Base-by-base conservation (phyloP, 345 rosid species). In the Iberis pinnata region DNA sequence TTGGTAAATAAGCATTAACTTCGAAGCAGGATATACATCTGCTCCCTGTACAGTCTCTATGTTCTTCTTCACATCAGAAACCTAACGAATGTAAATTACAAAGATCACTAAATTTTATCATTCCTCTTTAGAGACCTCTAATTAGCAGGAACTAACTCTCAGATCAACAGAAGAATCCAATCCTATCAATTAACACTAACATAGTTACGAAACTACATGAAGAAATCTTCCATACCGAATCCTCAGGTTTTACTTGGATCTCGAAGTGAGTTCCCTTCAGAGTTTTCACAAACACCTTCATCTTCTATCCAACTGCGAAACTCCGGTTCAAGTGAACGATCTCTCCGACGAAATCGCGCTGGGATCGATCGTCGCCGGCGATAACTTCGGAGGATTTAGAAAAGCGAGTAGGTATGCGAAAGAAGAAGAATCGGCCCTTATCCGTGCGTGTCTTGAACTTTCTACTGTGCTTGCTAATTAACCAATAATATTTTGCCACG, bases 1-100 rank as follows among this genome's bases (percentile, higher is more conserved):
- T 65, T 86, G 89, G 61, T 82, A 45, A 64, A 89, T 86, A 39
- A 89, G 94, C 90, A 89, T 82, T 60, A 61, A 90, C 24, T 73
- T 81, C 18, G 72, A 65, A 56, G 95, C 86, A 43, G 94, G 94
- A 61, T 79, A 89, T 49, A 71, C 67, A 60, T 68, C 78, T 5
- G 72, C 65, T 18, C 97, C 95, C 69, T 84, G 86, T 12, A 60
- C 64, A 41, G 72, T 67, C 75, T 86, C 94, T 58, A 86, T 86
- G 43, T 54, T 77, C 75, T 68, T 84, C 68, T 89, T 89, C 37
- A 89, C 88, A 67, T 82, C 94, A 42, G 74, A 50, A 59, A 86
- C 78, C 95, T 89, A 68, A 32, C 4, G 25, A 22, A 2, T n/a
- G n/a, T n/a, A n/a, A n/a, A n/a, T n/a, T n/a, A 16, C 12, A 16